phyloP scores from a whole-genome alignment of 768 basidiomycete species.

The Hemileccinum rubropunctum region DNA sequence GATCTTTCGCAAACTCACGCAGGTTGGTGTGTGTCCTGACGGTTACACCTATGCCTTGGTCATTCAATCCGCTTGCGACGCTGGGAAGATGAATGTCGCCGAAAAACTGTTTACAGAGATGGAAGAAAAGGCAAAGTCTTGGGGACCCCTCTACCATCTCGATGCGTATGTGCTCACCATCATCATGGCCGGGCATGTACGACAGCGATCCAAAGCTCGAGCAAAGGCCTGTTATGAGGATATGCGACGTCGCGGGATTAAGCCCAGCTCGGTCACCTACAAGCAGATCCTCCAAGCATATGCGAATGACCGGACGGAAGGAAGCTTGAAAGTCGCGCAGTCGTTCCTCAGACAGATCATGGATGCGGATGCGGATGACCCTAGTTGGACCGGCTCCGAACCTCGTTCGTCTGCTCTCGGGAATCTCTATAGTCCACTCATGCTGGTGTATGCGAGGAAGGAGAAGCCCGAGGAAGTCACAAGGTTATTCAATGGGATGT shows the following conservation, averaged over 20 bases:
- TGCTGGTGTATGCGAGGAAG: conserved; percentile 47
- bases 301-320: conserved; percentile 44
- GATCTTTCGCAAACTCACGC: conserved; percentile 57
- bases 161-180: conserved; percentile 67
- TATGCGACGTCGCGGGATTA: conserved; percentile 64
- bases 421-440: conserved; percentile 59
- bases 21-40: conserved; percentile 54
- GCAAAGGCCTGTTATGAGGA: conserved; percentile 70
- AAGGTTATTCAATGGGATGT: conserved; percentile 50
- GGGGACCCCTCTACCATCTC: conserved; percentile 40
- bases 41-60: conserved; percentile 66
- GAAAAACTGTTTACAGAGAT: conserved; percentile 66
- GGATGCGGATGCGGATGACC: conserved; percentile 31
- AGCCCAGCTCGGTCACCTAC: conserved; percentile 69
- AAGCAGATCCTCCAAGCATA: conserved; percentile 64
- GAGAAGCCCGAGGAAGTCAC: conserved; percentile 52
- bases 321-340: conserved; percentile 59
- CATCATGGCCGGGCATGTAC: conserved; percentile 72
- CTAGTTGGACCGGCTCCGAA: conserved; percentile 39
- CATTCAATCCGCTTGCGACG: conserved; percentile 80
- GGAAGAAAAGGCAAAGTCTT: conserved; percentile 41
- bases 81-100: conserved; percentile 61
- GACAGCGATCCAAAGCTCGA: conserved; percentile 43
- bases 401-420: conserved; percentile 46
- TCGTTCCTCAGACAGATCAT: conserved; percentile 58